Percentiles rank a stretch among this genome's conserved stretches.
Evolutionary conservation across 345 rosid species (phyloP).

Genomic region (Brassica rapa): DNA sequence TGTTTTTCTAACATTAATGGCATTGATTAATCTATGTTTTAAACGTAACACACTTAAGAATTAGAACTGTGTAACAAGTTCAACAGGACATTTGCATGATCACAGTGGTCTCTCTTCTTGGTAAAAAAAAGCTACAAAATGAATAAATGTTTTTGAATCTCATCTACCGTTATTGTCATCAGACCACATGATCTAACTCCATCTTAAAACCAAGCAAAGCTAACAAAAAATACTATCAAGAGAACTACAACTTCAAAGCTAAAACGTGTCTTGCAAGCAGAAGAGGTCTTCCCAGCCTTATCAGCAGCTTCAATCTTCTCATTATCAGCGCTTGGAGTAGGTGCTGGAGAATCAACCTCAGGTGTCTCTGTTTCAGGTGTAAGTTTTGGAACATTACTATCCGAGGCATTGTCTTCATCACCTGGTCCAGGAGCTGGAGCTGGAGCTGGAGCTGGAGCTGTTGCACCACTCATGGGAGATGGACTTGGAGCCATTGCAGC

Average conservation of each 20-base stretch:
- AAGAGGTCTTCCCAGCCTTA: conserved; percentile 29
- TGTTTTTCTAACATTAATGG: conserved; percentile 2
- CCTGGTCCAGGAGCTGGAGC: conserved; percentile 38
- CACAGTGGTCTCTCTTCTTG: conserved; percentile 22
- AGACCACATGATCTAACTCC: not conserved
- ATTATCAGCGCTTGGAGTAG: conserved; percentile 33
- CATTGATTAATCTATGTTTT: not conserved
- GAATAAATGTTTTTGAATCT: conserved; percentile 14
- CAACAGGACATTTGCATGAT: conserved; percentile 6
- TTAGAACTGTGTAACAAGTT: conserved; percentile 2
- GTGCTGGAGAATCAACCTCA: conserved; percentile 30
- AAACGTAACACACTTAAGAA: not conserved
- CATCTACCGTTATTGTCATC: conserved; percentile 23
- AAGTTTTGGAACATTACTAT: conserved; percentile 21
- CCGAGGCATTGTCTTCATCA: conserved; percentile 29
- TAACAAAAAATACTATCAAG: conserved; percentile 32
- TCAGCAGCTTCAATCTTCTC: conserved; percentile 43
- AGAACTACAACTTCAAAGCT: conserved; percentile 28
- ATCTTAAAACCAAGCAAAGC: conserved; percentile 30
- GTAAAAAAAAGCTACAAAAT: conserved; percentile 5
- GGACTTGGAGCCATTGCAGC: not conserved
- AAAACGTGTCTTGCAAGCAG: conserved; percentile 31
- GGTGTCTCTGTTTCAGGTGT: conserved; percentile 45
- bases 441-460: conserved; percentile 23
- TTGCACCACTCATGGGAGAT: not conserved